These are phyloP conservation scores for Firmiana major DNA, from an alignment of 345 rosid species.

Conservation along the genomic window DNA sequence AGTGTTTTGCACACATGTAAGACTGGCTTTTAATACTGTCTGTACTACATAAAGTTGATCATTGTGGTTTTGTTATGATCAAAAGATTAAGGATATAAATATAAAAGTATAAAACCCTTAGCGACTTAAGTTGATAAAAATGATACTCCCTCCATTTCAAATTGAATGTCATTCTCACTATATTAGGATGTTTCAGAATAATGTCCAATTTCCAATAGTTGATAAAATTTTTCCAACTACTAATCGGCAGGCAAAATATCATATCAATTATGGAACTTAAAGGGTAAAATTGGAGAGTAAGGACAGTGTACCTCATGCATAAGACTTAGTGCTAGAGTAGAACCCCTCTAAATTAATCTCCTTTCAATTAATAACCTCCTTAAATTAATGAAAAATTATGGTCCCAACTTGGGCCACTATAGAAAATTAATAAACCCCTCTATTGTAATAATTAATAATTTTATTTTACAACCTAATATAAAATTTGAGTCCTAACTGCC, in stretches of 20 bases:
- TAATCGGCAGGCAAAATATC: too few species aligned
- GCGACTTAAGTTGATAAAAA: background rate
- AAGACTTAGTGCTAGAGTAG: background rate
- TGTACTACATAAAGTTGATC: background rate
- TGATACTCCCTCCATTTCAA: background rate
- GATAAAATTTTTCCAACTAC: background rate
- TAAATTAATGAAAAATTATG: too few species aligned
- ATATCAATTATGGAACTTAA: background rate
- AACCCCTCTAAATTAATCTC: too few species aligned
- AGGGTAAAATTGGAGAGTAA: background rate
- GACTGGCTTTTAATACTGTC: background rate
- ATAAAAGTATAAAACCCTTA: background rate
- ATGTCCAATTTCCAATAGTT: background rate
- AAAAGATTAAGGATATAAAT: background rate
- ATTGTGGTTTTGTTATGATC: background rate
- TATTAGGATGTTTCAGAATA: background rate
- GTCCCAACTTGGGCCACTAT: too few species aligned
- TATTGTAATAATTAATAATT: too few species aligned
- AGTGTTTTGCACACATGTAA: background rate
- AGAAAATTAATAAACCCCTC: too few species aligned
- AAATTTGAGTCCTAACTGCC: too few species aligned
- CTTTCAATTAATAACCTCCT: too few species aligned
- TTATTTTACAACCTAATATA: too few species aligned
- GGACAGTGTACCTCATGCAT: slow-evolving; percentile 1
- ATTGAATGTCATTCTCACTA: background rate